These are phyloP conservation scores for Nemania abortiva DNA, from an alignment of 2,329 filamentous ascomycete species.

Conservation along the genomic window DNA sequence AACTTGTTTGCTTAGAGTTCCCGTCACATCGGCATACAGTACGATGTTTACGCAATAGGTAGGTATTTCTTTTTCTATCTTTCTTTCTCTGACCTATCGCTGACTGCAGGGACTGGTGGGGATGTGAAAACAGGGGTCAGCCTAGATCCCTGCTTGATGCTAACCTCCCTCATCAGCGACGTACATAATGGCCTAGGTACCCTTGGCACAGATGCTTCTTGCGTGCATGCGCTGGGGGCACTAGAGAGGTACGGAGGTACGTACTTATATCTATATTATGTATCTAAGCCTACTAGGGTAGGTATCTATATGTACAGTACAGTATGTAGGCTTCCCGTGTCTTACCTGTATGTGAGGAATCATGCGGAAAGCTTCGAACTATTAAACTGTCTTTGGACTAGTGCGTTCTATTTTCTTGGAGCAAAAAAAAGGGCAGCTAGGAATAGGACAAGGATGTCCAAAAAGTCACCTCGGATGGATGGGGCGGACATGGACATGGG, in stretches of 20 bases:
- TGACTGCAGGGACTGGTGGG: conserved; percentile 8
- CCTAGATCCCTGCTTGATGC: not conserved
- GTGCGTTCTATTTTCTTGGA: not conserved
- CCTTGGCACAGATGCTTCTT: conserved; percentile 20
- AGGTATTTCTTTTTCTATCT: not conserved
- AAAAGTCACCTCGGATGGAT: conserved; percentile 12
- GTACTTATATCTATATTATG: not conserved
- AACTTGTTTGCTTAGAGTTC: not conserved
- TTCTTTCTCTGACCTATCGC: too few species aligned
- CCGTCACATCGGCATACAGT: not conserved
- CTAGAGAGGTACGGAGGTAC: not conserved
- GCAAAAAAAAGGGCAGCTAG: conserved; percentile 1
- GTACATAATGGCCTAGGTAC: not conserved
- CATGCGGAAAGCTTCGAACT: conserved; percentile 16
- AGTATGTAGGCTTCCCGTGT: conserved; percentile 29
- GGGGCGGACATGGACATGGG: conserved; percentile 5
- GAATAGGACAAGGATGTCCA: conserved; percentile 15
- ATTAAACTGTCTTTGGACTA: conserved; percentile 9
- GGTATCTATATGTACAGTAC: not conserved
- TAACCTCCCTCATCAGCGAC: conserved; percentile 4
- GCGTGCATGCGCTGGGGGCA: conserved; percentile 17
- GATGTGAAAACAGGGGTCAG: conserved; percentile 4
- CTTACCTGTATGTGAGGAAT: not conserved
- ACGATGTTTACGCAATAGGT: not conserved
- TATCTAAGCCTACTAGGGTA: conserved; percentile 13